These are phyloP conservation scores for Camelina sativa DNA, from an alignment of 345 rosid species.

Conservation along the genomic window DNA sequence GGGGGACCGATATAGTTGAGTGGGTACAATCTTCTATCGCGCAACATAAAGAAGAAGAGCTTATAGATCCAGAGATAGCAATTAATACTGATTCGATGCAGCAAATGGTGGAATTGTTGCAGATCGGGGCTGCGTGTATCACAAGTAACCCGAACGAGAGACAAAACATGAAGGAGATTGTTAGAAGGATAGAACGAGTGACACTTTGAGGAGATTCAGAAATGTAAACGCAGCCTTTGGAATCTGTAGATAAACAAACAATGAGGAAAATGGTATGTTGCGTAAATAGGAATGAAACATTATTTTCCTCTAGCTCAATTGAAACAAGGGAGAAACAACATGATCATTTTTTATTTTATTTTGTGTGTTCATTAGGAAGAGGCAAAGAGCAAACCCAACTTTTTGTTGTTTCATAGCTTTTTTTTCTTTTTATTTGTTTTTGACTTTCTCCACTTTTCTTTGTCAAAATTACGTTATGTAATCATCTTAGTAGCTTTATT, in stretches of 20 bases:
- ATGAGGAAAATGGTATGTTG: conserved; percentile 20
- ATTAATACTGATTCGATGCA: conserved; percentile 39
- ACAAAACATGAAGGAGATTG: conserved; percentile 55
- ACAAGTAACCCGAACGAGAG: conserved; percentile 55
- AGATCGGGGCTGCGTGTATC: conserved; percentile 64
- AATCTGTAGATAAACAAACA: conserved; percentile 28
- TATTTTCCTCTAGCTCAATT: conserved; percentile 5
- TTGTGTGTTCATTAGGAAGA: conserved; percentile 25
- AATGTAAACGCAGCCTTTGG: neutral
- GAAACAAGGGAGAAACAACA: neutral
- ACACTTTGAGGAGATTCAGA: conserved; percentile 28
- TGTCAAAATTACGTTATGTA: neutral
- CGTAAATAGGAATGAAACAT: conserved; percentile 3
- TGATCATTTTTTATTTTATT: neutral
- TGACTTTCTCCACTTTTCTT: neutral
- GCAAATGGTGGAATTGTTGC: conserved; percentile 56
- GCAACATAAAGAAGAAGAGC: conserved; percentile 52
- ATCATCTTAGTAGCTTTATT: conserved; percentile 16
- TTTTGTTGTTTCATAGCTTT: conserved; percentile 13
- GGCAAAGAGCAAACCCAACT: neutral
- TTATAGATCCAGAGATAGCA: conserved; percentile 73
- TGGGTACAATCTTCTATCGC: conserved; percentile 57
- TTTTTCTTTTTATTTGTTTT: neutral
- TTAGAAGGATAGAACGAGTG: conserved; percentile 59
- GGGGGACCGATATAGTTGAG: conserved; percentile 63